These are phyloP conservation scores for Canavalia ensiformis DNA, from an alignment of 306 rosid genomes.

Conservation along the genomic window DNA sequence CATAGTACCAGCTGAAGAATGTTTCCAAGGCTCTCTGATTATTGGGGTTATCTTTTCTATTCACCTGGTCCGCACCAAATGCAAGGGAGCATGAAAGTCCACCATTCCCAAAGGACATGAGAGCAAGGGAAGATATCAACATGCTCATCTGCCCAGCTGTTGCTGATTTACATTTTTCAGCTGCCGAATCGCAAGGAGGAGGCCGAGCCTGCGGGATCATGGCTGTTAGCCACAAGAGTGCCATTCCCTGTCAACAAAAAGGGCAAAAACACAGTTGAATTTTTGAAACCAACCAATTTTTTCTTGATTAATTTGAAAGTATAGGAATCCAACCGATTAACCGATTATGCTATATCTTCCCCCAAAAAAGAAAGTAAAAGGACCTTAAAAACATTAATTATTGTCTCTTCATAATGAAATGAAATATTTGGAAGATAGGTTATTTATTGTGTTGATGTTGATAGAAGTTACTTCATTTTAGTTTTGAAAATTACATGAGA, in stretches of 20 bases:
- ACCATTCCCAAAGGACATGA: conserved; percentile 74
- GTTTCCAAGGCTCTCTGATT: conserved; percentile 64
- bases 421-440: no score
- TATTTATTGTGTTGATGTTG: no score
- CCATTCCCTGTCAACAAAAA: conserved; percentile 59
- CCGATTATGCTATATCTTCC: not conserved
- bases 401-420: no score
- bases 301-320: not conserved
- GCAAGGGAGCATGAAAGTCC: conserved; percentile 71
- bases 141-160: conserved; percentile 56
- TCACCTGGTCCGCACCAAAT: conserved; percentile 77
- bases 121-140: conserved; percentile 56
- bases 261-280: not conserved
- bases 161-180: conserved; percentile 56
- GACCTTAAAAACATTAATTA: not conserved
- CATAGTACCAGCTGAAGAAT: conserved; percentile 75
- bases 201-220: conserved; percentile 70
- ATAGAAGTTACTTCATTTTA: not conserved
- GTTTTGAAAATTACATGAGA: not conserved
- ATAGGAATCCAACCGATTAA: not conserved
- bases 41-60: conserved; percentile 58
- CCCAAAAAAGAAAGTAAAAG: not conserved
- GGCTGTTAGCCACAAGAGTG: conserved; percentile 71
- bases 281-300: not conserved
- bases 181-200: conserved; percentile 53